These are phyloP conservation scores for Coniferiporia weirii DNA, from an alignment of 1,284 basidiomycete species.

Conservation along the genomic window DNA sequence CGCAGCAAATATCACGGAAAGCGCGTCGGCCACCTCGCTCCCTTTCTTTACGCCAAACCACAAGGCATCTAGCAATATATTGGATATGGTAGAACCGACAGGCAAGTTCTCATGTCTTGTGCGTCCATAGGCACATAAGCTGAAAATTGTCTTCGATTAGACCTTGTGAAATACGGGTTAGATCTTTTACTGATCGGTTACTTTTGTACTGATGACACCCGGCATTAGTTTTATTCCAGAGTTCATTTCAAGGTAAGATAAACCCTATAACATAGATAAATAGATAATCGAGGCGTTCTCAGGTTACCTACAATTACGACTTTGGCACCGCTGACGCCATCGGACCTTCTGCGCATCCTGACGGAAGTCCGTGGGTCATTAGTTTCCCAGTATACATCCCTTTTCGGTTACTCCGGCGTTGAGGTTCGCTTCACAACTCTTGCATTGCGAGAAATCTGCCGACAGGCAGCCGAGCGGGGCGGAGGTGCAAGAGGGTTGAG, in stretches of 20 bases:
- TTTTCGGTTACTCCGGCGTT: slow-evolving; percentile 77
- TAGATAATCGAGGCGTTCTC: background rate
- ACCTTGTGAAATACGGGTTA: slow-evolving; percentile 83
- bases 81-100: slow-evolving; percentile 64
- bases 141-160: slow-evolving; percentile 32
- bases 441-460: slow-evolving; percentile 73
- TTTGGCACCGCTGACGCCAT: slow-evolving; percentile 64
- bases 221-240: slow-evolving; percentile 80
- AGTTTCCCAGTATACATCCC: slow-evolving; percentile 81
- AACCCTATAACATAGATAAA: background rate
- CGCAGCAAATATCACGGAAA: slow-evolving; percentile 57
- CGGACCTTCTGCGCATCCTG: slow-evolving; percentile 83
- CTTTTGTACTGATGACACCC: background rate
- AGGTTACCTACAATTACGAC: slow-evolving; percentile 78
- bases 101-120: slow-evolving; percentile 34
- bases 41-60: slow-evolving; percentile 75
- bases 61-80: slow-evolving; percentile 41
- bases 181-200: background rate
- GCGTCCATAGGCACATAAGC: background rate
- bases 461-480: slow-evolving; percentile 70
- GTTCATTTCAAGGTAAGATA: slow-evolving; percentile 68
- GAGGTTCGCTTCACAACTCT: slow-evolving; percentile 78
- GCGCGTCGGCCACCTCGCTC: slow-evolving; percentile 30
- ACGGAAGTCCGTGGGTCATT: slow-evolving; percentile 90
- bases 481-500: slow-evolving; percentile 88